Evolutionary conservation across 1,284 basidiomycete genomes (phyloP).

Genomic region (Malassezia arunalokei): DNA sequence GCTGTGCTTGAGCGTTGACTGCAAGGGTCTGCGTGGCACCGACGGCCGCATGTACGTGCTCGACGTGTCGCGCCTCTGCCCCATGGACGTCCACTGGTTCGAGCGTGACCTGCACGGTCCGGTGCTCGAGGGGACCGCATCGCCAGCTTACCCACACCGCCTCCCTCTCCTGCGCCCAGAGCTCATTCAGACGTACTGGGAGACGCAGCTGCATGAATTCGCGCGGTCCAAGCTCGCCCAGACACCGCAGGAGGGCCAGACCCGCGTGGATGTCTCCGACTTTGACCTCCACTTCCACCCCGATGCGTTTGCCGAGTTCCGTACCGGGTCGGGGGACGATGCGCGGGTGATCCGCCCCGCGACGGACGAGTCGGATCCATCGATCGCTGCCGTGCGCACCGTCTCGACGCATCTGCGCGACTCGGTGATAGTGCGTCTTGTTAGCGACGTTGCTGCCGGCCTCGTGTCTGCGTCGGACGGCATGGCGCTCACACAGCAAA

Average conservation of each 20-base stretch:
- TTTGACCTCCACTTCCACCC: conserved; percentile 54
- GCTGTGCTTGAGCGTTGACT: conserved; percentile 52
- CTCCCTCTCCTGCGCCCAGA: conserved; percentile 54
- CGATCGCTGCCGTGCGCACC: conserved; percentile 52
- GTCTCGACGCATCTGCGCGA: conserved; percentile 51
- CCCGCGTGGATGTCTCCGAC: conserved; percentile 42
- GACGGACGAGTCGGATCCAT: conserved; percentile 49
- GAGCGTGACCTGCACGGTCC: conserved; percentile 49
- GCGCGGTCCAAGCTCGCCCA: conserved; percentile 47
- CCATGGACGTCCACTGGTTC: conserved; percentile 53
- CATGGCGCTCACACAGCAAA: conserved; percentile 48
- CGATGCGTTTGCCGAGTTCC: conserved; percentile 52
- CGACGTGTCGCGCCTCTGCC: conserved; percentile 51
- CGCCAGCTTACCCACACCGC: conserved; percentile 50
- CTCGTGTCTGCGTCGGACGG: conserved; percentile 51
- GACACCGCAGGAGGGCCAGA: conserved; percentile 13
- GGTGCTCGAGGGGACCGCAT: conserved; percentile 31
- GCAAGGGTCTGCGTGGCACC: conserved; percentile 53
- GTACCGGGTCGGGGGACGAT: conserved; percentile 18
- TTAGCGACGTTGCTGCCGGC: conserved; percentile 50
- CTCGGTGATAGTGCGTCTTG: conserved; percentile 48
- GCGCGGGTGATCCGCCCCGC: conserved; percentile 30
- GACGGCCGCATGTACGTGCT: conserved; percentile 54
- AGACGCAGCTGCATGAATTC: conserved; percentile 51
- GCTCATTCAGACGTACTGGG: conserved; percentile 52